Conservation (phyloP, 2,329 filamentous ascomycete genomes). For the Aspergillus terreus region DNA sequence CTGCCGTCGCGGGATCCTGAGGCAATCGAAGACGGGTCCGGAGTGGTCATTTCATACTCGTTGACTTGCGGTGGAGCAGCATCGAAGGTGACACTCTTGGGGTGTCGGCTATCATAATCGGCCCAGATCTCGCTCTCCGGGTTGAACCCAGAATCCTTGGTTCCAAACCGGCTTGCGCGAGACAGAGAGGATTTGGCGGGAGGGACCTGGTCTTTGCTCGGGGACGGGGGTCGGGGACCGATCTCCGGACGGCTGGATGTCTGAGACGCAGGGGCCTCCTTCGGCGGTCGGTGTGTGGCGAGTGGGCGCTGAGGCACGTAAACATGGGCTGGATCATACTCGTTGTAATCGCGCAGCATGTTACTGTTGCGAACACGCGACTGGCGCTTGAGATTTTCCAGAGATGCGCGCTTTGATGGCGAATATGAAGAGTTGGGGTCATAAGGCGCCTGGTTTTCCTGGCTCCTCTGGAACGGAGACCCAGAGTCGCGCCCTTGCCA, state of each 20-base stretch:
- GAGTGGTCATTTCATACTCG: conserved; percentile 97
- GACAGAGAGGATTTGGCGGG: conserved; percentile 89
- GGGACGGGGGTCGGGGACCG: conserved; percentile 43
- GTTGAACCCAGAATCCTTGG: conserved; percentile 63
- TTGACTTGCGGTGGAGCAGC: conserved; percentile 89
- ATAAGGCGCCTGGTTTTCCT: conserved; percentile 65
- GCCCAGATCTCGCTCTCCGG: conserved; percentile 66
- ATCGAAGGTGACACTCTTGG: conserved; percentile 97
- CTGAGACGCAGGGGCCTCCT: conserved; percentile 65
- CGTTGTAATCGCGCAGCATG: conserved; percentile 90
- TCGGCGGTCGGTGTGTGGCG: conserved; percentile 58
- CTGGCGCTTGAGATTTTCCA: conserved; percentile 91
- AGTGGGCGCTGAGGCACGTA: conserved; percentile 79
- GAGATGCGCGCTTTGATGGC: conserved; percentile 77
- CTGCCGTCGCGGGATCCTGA: conserved; percentile 90
- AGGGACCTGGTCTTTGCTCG: conserved; percentile 69
- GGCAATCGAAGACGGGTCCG: conserved; percentile 87
- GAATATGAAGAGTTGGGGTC: conserved; percentile 63
- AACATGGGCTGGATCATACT: conserved; percentile 80
- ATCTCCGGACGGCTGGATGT: conserved; percentile 38
- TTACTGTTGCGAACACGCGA: conserved; percentile 97
- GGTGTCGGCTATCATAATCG: conserved; percentile 71
- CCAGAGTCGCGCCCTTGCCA: conserved; percentile 76
- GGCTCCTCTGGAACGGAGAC: conserved; percentile 60
- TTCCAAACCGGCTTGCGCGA: conserved; percentile 54